These are phyloP conservation scores for Millerozyma acaciae DNA, from an alignment of 805 yeast species.

Conservation along the genomic window DNA sequence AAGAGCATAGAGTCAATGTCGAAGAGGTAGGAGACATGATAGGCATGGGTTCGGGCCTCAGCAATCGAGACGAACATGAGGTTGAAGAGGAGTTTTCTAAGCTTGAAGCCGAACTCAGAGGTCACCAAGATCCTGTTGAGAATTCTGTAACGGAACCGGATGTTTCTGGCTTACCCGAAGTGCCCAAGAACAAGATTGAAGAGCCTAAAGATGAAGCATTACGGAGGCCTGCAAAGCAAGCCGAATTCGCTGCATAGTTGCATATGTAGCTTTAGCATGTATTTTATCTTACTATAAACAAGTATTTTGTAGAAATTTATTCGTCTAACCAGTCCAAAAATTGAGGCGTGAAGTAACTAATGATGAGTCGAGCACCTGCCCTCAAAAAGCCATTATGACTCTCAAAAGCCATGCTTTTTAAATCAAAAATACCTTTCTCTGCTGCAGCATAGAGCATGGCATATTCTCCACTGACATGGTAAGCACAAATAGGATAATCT, in stretches of 20 bases:
- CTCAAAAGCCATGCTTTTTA: conserved; percentile 80
- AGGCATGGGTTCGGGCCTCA: conserved; percentile 36
- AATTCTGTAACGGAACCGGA: conserved; percentile 7
- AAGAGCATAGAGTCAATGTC: conserved; percentile 77
- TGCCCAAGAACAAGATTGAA: conserved; percentile 5
- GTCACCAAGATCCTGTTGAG: no score
- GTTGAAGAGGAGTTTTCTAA: conserved; percentile 60
- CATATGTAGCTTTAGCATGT: conserved; percentile 5
- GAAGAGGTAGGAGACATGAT: conserved; percentile 62
- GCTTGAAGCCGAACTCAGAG: conserved; percentile 49
- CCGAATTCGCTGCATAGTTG: conserved; percentile 11
- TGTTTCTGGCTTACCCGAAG: conserved; percentile 27
- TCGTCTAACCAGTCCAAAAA: conserved; percentile 80
- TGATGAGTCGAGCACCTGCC: conserved; percentile 92
- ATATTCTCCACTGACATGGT: conserved; percentile 95
- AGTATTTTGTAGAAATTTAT: conserved; percentile 5
- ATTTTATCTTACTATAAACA: neutral
- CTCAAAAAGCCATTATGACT: conserved; percentile 86
- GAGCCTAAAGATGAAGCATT: conserved; percentile 12
- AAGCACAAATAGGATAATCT: conserved; percentile 88
- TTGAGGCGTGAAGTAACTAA: conserved; percentile 93
- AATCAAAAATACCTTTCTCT: conserved; percentile 86
- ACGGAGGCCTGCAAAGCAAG: conserved; percentile 12
- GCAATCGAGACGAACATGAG: conserved; percentile 51
- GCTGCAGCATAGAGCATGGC: conserved; percentile 99